Evolutionary conservation across 2,329 filamentous ascomycete genomes (phyloP).

Genomic region (Atkinsonella hypoxylon): DNA sequence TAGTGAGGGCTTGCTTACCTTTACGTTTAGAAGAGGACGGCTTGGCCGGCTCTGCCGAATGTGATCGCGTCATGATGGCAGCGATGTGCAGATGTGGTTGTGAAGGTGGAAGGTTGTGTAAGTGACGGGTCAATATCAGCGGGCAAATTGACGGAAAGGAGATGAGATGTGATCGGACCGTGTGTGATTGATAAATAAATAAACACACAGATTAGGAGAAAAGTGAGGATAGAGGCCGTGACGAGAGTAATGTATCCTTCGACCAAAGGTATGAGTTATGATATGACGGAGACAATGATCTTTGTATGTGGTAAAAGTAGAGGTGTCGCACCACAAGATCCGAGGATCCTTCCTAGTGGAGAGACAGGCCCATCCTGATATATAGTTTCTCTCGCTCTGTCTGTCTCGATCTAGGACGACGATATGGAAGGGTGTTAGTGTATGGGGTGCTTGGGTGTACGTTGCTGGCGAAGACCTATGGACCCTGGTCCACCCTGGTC

Average conservation of each 20-base stretch:
- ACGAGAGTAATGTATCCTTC: background rate
- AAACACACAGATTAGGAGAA: background rate
- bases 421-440: background rate
- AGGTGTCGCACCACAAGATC: background rate
- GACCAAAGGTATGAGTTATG: background rate
- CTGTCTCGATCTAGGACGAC: constrained; percentile 2
- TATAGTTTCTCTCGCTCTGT: background rate
- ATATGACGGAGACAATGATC: too few species aligned
- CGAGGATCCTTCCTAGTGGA: background rate
- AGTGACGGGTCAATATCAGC: background rate
- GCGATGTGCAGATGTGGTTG: constrained; percentile 5
- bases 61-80: constrained; percentile 27
- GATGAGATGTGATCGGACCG: background rate
- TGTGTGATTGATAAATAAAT: background rate
- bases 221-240: background rate
- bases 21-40: constrained; percentile 28
- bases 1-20: constrained; percentile 26
- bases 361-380: constrained; percentile 7
- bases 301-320: background rate
- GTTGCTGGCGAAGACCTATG: background rate
- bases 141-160: background rate
- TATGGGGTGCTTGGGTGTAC: too few species aligned
- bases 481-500: background rate
- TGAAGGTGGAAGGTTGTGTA: constrained; percentile 4
- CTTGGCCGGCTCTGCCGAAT: constrained; percentile 31